phyloP scores from a whole-genome alignment of 352 stramenopile species.

The Thalassiosira tumida region DNA sequence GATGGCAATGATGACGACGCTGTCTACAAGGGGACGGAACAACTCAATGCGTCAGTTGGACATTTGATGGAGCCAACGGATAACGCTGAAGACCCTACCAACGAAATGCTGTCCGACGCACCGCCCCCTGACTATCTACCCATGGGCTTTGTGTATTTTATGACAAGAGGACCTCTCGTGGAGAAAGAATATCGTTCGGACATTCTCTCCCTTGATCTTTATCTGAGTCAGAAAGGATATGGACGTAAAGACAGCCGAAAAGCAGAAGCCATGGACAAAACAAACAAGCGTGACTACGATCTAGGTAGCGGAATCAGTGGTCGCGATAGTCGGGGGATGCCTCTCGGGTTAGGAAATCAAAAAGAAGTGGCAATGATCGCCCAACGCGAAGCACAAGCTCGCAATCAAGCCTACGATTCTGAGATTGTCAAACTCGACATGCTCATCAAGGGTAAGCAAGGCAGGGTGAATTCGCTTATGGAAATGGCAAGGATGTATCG shows the following conservation, averaged over 20 bases:
- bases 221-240: background rate
- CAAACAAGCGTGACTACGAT: background rate
- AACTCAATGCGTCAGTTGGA: too few species aligned
- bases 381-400: background rate
- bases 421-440: constrained; percentile 13
- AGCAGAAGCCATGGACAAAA: background rate
- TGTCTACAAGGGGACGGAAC: too few species aligned
- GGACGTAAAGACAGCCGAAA: background rate
- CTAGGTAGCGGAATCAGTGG: background rate
- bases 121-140: background rate
- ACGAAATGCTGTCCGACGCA: background rate
- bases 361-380: constrained; percentile 32
- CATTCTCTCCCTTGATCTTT: background rate
- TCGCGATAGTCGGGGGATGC: background rate
- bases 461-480: background rate
- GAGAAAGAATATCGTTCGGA: constrained; percentile 5
- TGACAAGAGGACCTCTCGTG: background rate
- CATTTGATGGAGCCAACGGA: too few species aligned
- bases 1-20: background rate
- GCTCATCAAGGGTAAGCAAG: background rate
- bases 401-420: background rate
- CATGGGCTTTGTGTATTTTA: background rate
- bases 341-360: constrained; percentile 15
- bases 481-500: background rate
- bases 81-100: background rate